These are phyloP conservation scores for Solioccasus polychromus DNA, from an alignment of 768 basidiomycete species.

Conservation along the genomic window DNA sequence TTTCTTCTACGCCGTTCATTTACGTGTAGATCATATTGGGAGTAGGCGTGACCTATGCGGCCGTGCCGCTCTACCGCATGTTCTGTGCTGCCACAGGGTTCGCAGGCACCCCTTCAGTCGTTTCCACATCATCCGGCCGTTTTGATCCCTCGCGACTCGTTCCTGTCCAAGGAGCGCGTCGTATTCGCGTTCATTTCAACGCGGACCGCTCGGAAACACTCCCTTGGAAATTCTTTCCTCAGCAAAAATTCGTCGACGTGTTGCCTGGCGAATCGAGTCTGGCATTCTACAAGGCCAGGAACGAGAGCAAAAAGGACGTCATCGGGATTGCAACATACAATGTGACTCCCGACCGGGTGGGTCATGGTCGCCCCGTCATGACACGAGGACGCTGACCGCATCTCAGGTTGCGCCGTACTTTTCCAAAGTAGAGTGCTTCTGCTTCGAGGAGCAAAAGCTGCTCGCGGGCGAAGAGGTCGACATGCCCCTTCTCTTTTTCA, in stretches of 20 bases:
- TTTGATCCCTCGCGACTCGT: slow-evolving; percentile 85
- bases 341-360: slow-evolving; percentile 93
- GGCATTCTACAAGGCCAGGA: slow-evolving; percentile 95
- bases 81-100: slow-evolving; percentile 99
- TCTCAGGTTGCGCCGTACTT: slow-evolving; percentile 93
- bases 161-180: slow-evolving; percentile 60
- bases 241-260: slow-evolving; percentile 86
- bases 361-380: slow-evolving; percentile 23
- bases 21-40: slow-evolving; percentile 65
- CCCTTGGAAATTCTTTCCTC: slow-evolving; percentile 91
- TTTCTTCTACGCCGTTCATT: slow-evolving; percentile 1
- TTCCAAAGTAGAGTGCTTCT: slow-evolving; percentile 99
- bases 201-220: slow-evolving; percentile 86
- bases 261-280: slow-evolving; percentile 94
- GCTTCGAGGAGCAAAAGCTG: slow-evolving; percentile 97
- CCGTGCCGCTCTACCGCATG: slow-evolving; percentile 95
- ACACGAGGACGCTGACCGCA: not conserved
- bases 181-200: slow-evolving; percentile 95
- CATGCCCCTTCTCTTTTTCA: slow-evolving; percentile 97
- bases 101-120: slow-evolving; percentile 89
- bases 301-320: slow-evolving; percentile 78
- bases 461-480: slow-evolving; percentile 96
- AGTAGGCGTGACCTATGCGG: slow-evolving; percentile 90
- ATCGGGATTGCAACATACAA: slow-evolving; percentile 99
- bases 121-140: slow-evolving; percentile 55